phyloP scores from a whole-genome alignment of 768 basidiomycete species.

The Antrodiella citrinella region DNA sequence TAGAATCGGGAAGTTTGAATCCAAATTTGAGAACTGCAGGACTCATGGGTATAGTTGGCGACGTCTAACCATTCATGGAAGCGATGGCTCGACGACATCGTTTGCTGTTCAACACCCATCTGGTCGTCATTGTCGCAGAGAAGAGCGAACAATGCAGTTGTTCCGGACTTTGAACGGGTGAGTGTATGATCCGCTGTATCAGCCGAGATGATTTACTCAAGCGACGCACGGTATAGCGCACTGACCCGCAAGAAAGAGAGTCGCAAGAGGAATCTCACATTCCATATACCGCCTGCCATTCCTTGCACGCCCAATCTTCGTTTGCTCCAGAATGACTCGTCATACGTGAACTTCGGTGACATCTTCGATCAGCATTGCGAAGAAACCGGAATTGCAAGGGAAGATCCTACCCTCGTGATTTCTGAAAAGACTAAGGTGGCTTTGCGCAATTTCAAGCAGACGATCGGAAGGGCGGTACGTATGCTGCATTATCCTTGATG shows the following conservation, averaged over 20 bases:
- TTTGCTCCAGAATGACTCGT: conserved; percentile 84
- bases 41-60: conserved; percentile 83
- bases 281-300: conserved; percentile 85
- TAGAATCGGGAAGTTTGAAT: conserved; percentile 83
- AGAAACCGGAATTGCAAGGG: conserved; percentile 63
- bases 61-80: conserved; percentile 84
- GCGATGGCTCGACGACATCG: conserved; percentile 80
- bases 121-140: conserved; percentile 77
- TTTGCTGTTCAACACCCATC: conserved; percentile 91
- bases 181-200: conserved; percentile 20
- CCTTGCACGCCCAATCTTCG: conserved; percentile 79
- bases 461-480: conserved; percentile 31
- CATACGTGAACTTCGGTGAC: conserved; percentile 85
- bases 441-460: conserved; percentile 48
- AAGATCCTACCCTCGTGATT: conserved; percentile 80
- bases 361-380: conserved; percentile 90
- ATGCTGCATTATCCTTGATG: not conserved
- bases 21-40: conserved; percentile 86
- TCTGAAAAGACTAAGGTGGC: conserved; percentile 79
- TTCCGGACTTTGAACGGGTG: conserved; percentile 94
- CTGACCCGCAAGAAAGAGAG: conserved; percentile 85
- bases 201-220: no score
- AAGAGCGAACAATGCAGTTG: conserved; percentile 87
- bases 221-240: conserved; percentile 52
- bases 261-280: conserved; percentile 82